Percentiles rank a stretch among this genome's conserved stretches.
These are phyloP conservation scores for Candolleomyces aberdarensis DNA, from an alignment of 768 basidiomycete genomes.

Conservation along the genomic window DNA sequence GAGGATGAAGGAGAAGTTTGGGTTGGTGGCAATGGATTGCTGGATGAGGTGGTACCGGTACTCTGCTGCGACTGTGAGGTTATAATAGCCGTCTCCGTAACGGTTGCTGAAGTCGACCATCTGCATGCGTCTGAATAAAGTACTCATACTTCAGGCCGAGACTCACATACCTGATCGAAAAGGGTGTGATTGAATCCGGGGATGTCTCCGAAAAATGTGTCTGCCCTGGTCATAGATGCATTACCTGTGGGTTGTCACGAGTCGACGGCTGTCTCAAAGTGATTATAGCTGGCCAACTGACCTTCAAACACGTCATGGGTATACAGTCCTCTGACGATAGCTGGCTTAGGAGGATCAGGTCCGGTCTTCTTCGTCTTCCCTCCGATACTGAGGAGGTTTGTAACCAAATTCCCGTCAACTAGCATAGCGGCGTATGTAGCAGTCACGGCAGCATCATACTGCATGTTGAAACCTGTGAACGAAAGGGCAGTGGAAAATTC, in stretches of 20 bases:
- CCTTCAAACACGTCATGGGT: constrained; percentile 16
- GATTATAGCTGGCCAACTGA: constrained; percentile 5
- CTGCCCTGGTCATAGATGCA: constrained; percentile 5
- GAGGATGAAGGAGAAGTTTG: constrained; percentile 13
- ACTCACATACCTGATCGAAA: constrained; percentile 14
- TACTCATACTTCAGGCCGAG: background rate
- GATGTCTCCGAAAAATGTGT: constrained; percentile 18
- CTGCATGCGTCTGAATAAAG: constrained; percentile 1
- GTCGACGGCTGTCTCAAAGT: background rate
- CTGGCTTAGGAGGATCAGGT: constrained; percentile 13
- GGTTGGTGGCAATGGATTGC: constrained; percentile 18
- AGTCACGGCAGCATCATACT: constrained; percentile 9
- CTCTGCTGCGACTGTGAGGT: constrained; percentile 14
- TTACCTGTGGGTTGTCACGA: background rate
- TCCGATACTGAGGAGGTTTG: constrained; percentile 17
- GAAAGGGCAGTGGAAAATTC: too few species aligned
- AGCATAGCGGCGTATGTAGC: constrained; percentile 13
- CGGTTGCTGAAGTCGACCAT: constrained; percentile 12
- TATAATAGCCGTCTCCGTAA: constrained; percentile 19
- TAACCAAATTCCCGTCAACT: constrained; percentile 17
- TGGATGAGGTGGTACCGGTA: constrained; percentile 14
- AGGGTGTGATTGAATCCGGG: constrained; percentile 20
- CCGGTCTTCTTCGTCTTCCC: constrained; percentile 15
- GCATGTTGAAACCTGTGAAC: constrained; percentile 16
- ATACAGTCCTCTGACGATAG: constrained; percentile 15